These are phyloP conservation scores for Sporothrix humicola DNA, from an alignment of 2,329 filamentous ascomycete species.

Conservation along the genomic window DNA sequence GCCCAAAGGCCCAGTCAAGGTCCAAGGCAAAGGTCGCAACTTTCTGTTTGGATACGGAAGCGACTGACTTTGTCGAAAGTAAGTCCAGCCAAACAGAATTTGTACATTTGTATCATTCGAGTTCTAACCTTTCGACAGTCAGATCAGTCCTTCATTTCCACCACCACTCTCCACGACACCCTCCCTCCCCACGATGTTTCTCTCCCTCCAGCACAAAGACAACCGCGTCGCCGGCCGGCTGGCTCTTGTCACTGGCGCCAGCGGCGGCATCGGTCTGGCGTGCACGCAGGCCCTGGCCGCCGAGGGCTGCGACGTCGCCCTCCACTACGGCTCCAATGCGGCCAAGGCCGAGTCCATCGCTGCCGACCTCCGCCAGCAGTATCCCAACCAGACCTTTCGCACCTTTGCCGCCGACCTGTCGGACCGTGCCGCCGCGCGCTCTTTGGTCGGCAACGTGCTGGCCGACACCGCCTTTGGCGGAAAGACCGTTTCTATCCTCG, in stretches of 20 bases:
- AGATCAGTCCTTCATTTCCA: neutral
- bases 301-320: conserved; percentile 45
- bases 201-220: conserved; percentile 38
- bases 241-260: conserved; percentile 47
- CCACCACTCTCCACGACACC: neutral
- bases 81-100: too few species aligned
- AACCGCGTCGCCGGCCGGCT: conserved; percentile 46
- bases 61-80: neutral
- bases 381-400: conserved; percentile 38
- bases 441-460: conserved; percentile 23
- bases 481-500: conserved; percentile 61
- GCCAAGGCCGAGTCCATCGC: conserved; percentile 42
- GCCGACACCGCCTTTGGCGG: conserved; percentile 56
- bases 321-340: conserved; percentile 44
- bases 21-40: neutral
- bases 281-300: conserved; percentile 45
- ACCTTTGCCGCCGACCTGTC: conserved; percentile 60
- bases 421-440: conserved; percentile 56
- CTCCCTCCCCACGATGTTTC: neutral
- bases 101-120: too few species aligned
- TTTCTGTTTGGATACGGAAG: neutral
- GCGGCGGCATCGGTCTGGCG: conserved; percentile 43
- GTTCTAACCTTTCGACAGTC: neutral
- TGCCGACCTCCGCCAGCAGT: conserved; percentile 39
- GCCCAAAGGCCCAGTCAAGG: too few species aligned